phyloP scores from a whole-genome alignment of 2,329 filamentous ascomycete genomes.

The Aspergillus tanneri region DNA sequence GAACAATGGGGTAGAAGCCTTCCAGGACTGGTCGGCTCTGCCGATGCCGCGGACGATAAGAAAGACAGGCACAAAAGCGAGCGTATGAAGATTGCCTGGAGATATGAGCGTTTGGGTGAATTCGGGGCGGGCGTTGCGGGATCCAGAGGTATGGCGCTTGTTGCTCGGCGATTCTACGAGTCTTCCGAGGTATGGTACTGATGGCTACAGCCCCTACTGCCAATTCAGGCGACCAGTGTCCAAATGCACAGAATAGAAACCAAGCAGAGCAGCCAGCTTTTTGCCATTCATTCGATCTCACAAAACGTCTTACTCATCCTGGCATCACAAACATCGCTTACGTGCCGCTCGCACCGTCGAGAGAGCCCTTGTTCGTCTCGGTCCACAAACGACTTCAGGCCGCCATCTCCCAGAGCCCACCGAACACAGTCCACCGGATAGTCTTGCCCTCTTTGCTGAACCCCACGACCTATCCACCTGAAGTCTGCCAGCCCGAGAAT shows the following conservation, averaged over 20 bases:
- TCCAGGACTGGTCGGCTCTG: constrained; percentile 65
- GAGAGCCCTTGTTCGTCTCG: constrained; percentile 58
- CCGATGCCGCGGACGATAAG: constrained; percentile 47
- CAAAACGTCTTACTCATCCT: constrained; percentile 62
- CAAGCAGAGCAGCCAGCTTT: constrained; percentile 48
- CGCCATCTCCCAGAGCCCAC: constrained; percentile 57
- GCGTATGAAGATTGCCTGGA: constrained; percentile 99
- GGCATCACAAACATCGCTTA: constrained; percentile 54
- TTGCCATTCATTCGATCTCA: constrained; percentile 72
- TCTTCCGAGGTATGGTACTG: constrained; percentile 15
- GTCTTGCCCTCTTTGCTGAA: constrained; percentile 83
- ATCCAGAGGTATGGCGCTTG: constrained; percentile 58
- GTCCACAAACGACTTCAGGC: constrained; percentile 62
- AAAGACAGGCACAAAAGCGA: constrained; percentile 53
- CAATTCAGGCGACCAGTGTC: constrained; percentile 41
- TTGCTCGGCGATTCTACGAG: neutral
- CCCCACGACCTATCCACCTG: constrained; percentile 75
- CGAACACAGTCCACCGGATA: constrained; percentile 70
- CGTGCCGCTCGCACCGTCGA: constrained; percentile 45
- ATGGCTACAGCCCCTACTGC: constrained; percentile 28
- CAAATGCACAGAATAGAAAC: constrained; percentile 34
- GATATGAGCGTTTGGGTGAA: constrained; percentile 82
- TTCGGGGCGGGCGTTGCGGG: constrained; percentile 57
- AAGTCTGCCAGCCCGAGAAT: constrained; percentile 66
- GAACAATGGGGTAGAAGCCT: constrained; percentile 81